phyloP scores from a whole-genome alignment of 768 basidiomycete genomes.

The Podaxis sp. region DNA sequence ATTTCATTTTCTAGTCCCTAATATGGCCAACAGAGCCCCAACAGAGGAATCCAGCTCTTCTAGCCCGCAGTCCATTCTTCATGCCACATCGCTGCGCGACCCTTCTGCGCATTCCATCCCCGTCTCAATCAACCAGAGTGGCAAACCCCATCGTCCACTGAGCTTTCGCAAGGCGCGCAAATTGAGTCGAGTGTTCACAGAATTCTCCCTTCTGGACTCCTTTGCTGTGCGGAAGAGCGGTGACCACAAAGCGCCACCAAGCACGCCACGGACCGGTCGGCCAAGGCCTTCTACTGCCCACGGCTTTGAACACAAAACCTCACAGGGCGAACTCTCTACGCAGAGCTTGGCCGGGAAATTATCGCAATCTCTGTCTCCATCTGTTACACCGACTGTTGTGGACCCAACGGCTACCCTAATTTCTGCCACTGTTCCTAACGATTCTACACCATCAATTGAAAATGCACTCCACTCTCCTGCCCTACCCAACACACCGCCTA shows the following conservation, averaged over 20 bases:
- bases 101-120: neutral
- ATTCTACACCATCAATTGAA: neutral
- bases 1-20: neutral
- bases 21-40: neutral
- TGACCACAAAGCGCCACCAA: neutral
- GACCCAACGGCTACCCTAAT: neutral
- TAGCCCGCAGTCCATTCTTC: neutral
- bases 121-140: neutral
- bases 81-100: too few relatives aligned
- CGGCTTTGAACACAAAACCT: neutral
- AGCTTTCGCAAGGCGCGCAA: constrained; percentile 33
- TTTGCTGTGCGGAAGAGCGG: constrained; percentile 2
- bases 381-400: neutral
- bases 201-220: constrained; percentile 25
- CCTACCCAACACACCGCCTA: neutral
- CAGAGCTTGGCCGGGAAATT: neutral
- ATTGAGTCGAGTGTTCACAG: constrained; percentile 43
- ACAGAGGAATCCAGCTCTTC: neutral
- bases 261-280: neutral
- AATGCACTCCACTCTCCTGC: neutral
- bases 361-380: neutral
- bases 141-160: neutral
- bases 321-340: neutral
- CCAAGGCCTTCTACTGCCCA: neutral
- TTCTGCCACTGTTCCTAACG: neutral